These are phyloP conservation scores for Magnaporthiopsis incrustans DNA, from an alignment of 2,329 filamentous ascomycete species.

Conservation along the genomic window DNA sequence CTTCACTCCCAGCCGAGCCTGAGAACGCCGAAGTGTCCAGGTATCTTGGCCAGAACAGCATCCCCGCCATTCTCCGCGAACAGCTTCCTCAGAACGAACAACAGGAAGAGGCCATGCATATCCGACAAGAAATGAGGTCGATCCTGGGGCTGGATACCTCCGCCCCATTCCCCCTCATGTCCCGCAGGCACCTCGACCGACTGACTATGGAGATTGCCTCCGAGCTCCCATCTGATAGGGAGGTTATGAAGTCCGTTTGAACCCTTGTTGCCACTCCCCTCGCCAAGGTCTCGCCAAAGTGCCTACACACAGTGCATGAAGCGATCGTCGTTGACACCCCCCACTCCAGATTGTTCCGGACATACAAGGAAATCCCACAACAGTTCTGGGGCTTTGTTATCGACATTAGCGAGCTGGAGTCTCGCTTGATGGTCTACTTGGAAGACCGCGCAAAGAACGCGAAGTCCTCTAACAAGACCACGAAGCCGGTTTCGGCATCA, in stretches of 20 bases:
- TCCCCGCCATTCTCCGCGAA: conserved; percentile 56
- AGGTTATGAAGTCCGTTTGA: conserved; percentile 54
- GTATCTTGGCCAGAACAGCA: conserved; percentile 61
- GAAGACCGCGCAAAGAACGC: conserved; percentile 54
- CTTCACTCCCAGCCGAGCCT: background rate
- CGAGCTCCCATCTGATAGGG: conserved; percentile 55
- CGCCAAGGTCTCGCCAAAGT: too few species aligned
- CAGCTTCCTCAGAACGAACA: conserved; percentile 47
- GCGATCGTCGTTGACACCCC: background rate
- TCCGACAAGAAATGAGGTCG: conserved; percentile 57
- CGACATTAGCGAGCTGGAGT: conserved; percentile 58
- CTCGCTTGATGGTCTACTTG: conserved; percentile 55
- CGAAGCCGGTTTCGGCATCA: conserved; percentile 50
- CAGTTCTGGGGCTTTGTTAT: conserved; percentile 62
- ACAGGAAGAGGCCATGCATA: conserved; percentile 42
- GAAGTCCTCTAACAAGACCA: conserved; percentile 34
- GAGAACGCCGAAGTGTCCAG: conserved; percentile 39
- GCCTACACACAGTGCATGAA: background rate
- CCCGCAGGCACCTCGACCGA: conserved; percentile 50
- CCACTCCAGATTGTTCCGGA: conserved; percentile 46
- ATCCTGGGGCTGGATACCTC: conserved; percentile 59
- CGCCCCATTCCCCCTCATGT: conserved; percentile 61
- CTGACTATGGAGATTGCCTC: conserved; percentile 52
- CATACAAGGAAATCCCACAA: conserved; percentile 60
- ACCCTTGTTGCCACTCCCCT: background rate